These are phyloP conservation scores for Ocimum tenuiflorum DNA, from an alignment of 257 asterid genomes.

Conservation along the genomic window DNA sequence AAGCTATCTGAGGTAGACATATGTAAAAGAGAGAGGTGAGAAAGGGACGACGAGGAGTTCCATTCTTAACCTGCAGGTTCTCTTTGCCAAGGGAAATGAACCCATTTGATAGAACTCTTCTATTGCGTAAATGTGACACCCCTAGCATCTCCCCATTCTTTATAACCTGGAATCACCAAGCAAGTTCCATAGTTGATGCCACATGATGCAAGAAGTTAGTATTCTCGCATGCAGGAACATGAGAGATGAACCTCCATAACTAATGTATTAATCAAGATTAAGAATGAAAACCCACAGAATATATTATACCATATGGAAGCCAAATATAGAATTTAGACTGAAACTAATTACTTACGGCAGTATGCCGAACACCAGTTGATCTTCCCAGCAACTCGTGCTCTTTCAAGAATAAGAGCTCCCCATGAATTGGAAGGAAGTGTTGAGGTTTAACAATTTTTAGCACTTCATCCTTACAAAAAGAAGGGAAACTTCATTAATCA, in stretches of 20 bases:
- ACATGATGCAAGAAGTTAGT: constrained; percentile 4
- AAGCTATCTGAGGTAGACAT: not conserved
- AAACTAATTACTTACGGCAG: constrained; percentile 53
- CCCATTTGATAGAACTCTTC: constrained; percentile 91
- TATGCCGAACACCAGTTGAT: constrained; percentile 94
- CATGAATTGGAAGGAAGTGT: constrained; percentile 95
- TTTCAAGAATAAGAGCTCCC: constrained; percentile 92
- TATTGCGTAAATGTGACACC: constrained; percentile 86
- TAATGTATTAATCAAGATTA: constrained; percentile 4
- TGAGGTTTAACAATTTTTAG: constrained; percentile 94
- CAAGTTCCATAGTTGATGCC: not conserved
- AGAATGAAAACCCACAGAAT: not conserved
- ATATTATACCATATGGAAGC: too few species aligned
- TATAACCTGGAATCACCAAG: constrained; percentile 57
- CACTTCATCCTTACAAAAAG: constrained; percentile 72
- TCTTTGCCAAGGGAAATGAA: constrained; percentile 81
- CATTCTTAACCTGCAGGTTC: constrained; percentile 65
- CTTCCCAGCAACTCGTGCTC: constrained; percentile 94
- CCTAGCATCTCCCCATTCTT: constrained; percentile 99
- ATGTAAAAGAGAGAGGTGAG: not conserved
- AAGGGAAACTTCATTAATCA: constrained; percentile 10
- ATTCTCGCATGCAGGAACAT: not conserved
- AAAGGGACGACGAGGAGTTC: constrained; percentile 2
- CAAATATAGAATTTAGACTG: not conserved
- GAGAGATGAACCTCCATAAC: not conserved